phyloP scores from a whole-genome alignment of 106 monocot species.

The Phalaenopsis equestris region DNA sequence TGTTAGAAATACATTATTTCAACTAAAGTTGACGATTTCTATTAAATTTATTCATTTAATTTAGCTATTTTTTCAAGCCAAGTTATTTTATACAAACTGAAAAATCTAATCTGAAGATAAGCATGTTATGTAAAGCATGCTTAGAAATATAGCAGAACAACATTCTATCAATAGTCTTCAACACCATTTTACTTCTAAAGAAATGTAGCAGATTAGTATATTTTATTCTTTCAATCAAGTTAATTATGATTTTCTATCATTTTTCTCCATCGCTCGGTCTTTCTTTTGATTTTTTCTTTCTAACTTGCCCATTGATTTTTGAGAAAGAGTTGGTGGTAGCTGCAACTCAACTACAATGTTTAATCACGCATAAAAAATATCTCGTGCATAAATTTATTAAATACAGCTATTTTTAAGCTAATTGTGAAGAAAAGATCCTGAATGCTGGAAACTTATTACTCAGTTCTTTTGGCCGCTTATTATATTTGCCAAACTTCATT shows the following conservation, averaged over 20 bases:
- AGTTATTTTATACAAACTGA: not conserved
- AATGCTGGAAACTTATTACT: not conserved
- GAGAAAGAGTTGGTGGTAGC: not conserved
- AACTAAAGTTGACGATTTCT: not conserved
- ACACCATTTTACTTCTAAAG: not conserved
- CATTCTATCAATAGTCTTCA: not conserved
- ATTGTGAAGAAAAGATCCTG: not conserved
- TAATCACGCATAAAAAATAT: not conserved
- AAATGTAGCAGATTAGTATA: not conserved
- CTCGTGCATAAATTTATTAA: not conserved
- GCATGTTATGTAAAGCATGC: not conserved
- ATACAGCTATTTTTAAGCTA: not conserved
- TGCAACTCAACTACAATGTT: not conserved
- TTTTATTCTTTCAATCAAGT: not conserved
- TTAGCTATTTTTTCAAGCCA: not conserved
- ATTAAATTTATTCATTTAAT: not conserved
- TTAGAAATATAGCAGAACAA: not conserved
- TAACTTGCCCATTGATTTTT: not conserved
- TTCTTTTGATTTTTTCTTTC: not conserved
- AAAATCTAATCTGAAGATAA: not conserved
- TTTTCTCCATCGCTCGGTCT: not conserved
- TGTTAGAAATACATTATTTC: not conserved
- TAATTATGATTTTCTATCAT: not conserved
- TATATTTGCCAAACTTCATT: constrained; percentile 12
- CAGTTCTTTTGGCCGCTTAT: not conserved